Evolutionary conservation across 2,329 filamentous ascomycete species (phyloP).

Genomic region (Furcasterigmium furcatum): DNA sequence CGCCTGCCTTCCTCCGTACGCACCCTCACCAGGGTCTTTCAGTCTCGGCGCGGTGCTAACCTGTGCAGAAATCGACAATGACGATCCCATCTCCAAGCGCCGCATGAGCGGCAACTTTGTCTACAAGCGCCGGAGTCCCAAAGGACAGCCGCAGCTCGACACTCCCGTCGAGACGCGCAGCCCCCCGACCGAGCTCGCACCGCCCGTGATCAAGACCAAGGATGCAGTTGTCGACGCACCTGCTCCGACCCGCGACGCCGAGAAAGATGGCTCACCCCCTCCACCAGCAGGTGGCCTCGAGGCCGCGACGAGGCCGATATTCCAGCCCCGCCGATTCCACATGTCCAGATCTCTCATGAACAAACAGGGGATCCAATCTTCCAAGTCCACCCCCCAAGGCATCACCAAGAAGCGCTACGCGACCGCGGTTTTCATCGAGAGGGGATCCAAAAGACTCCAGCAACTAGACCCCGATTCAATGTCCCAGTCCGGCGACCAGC

Average conservation of each 20-base stretch:
- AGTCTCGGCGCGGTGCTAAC: neutral
- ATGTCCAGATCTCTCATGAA: conserved; percentile 46
- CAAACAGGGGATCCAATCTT: conserved; percentile 19
- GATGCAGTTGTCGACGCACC: neutral
- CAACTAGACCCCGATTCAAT: neutral
- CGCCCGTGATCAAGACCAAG: conserved; percentile 43
- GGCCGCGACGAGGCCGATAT: conserved; percentile 9
- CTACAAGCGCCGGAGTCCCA: conserved; percentile 48
- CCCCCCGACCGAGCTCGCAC: conserved; percentile 5
- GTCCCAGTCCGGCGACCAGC: neutral
- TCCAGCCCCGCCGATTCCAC: conserved; percentile 51
- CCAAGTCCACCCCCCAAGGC: conserved; percentile 17
- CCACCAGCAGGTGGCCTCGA: conserved; percentile 2
- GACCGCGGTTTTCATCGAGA: conserved; percentile 55
- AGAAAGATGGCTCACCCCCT: neutral
- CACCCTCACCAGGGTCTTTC: neutral
- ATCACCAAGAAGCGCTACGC: conserved; percentile 36
- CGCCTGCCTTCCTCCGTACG: conserved; percentile 53
- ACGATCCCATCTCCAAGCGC: conserved; percentile 35
- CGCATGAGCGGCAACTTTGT: conserved; percentile 50
- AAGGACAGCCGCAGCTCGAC: neutral
- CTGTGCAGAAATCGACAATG: neutral
- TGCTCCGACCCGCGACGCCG: neutral
- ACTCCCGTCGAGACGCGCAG: conserved; percentile 3
- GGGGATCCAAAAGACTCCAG: conserved; percentile 34